Conservation (phyloP, 2,329 filamentous ascomycete genomes). For the Aspergillus aculeatus region DNA sequence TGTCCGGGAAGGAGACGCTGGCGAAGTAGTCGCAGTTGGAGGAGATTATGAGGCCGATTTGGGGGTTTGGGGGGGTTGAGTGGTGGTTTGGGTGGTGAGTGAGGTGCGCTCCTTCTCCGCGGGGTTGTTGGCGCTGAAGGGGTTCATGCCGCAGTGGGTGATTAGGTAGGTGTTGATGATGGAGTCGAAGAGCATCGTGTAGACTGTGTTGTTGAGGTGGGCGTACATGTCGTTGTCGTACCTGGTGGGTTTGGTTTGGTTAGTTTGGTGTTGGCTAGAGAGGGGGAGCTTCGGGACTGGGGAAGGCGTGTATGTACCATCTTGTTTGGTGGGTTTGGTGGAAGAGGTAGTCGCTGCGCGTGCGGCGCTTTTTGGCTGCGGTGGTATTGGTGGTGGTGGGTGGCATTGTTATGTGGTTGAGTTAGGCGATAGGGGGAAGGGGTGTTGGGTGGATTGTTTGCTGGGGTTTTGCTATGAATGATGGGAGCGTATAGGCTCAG, state of each 20-base stretch:
- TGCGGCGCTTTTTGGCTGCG: slow-evolving; percentile 60
- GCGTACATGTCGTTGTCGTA: slow-evolving; percentile 93
- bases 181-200: slow-evolving; percentile 85
- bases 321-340: slow-evolving; percentile 78
- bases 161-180: slow-evolving; percentile 89
- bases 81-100: neutral
- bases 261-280: neutral
- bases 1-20: slow-evolving; percentile 75
- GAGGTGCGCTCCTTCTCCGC: neutral
- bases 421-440: neutral
- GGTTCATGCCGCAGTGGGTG: slow-evolving; percentile 70
- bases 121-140: slow-evolving; percentile 54
- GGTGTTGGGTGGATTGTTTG: neutral
- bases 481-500: no score
- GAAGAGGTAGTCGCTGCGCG: slow-evolving; percentile 70
- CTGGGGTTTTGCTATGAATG: neutral
- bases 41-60: slow-evolving; percentile 82
- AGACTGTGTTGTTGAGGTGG: slow-evolving; percentile 89
- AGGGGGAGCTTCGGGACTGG: neutral
- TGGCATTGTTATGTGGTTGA: neutral
- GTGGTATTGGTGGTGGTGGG: slow-evolving; percentile 1
- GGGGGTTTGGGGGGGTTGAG: slow-evolving; percentile 26
- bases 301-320: slow-evolving; percentile 60
- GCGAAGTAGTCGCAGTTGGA: slow-evolving; percentile 83
- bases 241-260: slow-evolving; percentile 49